Base-by-base conservation (phyloP, 2,329 filamentous ascomycete genomes). In the Apiospora kogelbergensis region DNA sequence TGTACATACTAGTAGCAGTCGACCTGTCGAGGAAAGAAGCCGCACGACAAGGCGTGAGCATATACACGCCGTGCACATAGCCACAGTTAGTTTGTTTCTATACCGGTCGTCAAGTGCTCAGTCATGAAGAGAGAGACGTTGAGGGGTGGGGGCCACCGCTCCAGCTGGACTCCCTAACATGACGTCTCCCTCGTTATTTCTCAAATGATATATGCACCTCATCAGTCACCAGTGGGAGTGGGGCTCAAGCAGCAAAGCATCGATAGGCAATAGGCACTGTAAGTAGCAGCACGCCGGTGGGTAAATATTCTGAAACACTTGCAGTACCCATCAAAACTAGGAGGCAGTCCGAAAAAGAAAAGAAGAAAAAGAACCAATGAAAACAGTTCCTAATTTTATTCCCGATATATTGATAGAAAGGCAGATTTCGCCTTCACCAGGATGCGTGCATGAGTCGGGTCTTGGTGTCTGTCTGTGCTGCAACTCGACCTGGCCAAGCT, bases 201-300 rank as follows among this genome's bases (percentile, higher is more conserved):
- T 60, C 53, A 37, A 60, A 60, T 60, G 20, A 60, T 60, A 60
- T 26, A 53, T 60, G 53, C 53, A 60, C 53, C 53, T 60, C 53
- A 60, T 60, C 53, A 60, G 53, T 60, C 30, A 37, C 53, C 20
- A 60, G 53, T 60, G 53, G 53, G 53, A 60, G 53, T 60, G 53
- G 53, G 53, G 53, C 53, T 60, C 30, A 60, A 37, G 53, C 30
- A 60, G 53, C 53, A 48, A 20, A 22, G 26, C 17, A 48, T 13
- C 42, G 6, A 24, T 24, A 10, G 22, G 22, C 24, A 26, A 24
- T 53, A 26, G 26, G 22, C 7, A 33, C 33, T 33, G 33, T 33
- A 33, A 7, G 33, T 33, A 33, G 33, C 33, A 33, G 46, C 17
- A 26, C n/a, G n/a, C n/a, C n/a, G 46, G 53, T 60, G 30, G 30